Conservation (phyloP, 2,329 filamentous ascomycete genomes). For the Remersonia thermophila region DNA sequence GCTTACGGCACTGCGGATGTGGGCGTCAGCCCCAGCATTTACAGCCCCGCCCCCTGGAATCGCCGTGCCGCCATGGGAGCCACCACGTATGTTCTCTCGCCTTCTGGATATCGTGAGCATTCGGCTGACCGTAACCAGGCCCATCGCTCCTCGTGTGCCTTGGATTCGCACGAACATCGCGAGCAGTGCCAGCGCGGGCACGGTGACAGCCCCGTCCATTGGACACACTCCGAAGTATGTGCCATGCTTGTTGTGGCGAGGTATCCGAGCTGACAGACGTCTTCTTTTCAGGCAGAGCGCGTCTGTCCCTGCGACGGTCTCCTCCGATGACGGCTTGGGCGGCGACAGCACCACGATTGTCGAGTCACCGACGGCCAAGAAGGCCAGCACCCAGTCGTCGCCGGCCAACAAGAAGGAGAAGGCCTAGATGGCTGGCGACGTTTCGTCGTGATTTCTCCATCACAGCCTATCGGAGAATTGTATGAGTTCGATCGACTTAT, state of each 20-base stretch:
- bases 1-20: conserved; percentile 53
- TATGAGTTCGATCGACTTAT: conserved; percentile 10
- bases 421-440: conserved; percentile 15
- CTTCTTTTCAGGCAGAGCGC: conserved; percentile 26
- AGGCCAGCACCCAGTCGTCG: conserved; percentile 36
- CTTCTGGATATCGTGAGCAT: background rate
- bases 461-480: conserved; percentile 13
- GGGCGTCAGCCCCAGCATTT: conserved; percentile 40
- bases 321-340: conserved; percentile 34
- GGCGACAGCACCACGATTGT: conserved; percentile 45
- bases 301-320: conserved; percentile 27
- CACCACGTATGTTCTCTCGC: conserved; percentile 14
- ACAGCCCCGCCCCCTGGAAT: conserved; percentile 28
- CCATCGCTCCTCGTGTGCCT: conserved; percentile 14
- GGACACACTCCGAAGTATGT: conserved; percentile 15
- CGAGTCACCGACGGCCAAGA: conserved; percentile 32
- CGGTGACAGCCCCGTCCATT: conserved; percentile 8
- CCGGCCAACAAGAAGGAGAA: conserved; percentile 36
- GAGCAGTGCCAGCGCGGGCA: conserved; percentile 7
- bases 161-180: conserved; percentile 10
- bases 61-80: conserved; percentile 19
- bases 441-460: conserved; percentile 12
- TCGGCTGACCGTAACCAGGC: conserved; percentile 9
- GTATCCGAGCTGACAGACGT: conserved; percentile 13
- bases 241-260: conserved; percentile 1